phyloP scores from a whole-genome alignment of 2,329 filamentous ascomycete species.

The Trematosphaeria pertusa region DNA sequence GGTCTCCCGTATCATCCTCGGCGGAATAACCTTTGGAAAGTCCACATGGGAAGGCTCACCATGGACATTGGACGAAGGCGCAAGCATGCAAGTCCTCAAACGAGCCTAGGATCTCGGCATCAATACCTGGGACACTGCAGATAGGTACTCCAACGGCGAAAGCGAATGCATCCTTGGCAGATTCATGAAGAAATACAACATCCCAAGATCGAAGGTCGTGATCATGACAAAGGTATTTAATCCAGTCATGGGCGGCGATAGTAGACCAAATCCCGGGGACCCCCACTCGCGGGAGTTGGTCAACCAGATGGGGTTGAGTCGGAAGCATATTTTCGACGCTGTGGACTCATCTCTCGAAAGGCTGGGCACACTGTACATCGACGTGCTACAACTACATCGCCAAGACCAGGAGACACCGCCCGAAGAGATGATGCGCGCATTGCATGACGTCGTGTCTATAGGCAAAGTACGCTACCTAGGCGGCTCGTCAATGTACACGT shows the following conservation, averaged over 20 bases:
- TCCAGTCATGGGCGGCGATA: conserved; percentile 12
- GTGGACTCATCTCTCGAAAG: conserved; percentile 40
- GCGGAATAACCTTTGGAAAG: conserved; percentile 31
- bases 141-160: conserved; percentile 31
- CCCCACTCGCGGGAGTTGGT: conserved; percentile 24
- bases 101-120: conserved; percentile 50
- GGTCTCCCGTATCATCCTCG: conserved; percentile 42
- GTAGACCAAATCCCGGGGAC: background rate
- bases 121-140: conserved; percentile 51
- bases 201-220: conserved; percentile 31
- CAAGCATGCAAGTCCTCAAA: conserved; percentile 48
- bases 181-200: conserved; percentile 23
- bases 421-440: conserved; percentile 65
- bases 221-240: conserved; percentile 32
- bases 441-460: conserved; percentile 62
- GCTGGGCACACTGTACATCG: conserved; percentile 61
- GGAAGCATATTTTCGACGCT: conserved; percentile 48
- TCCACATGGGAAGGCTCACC: conserved; percentile 22
- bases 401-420: conserved; percentile 59
- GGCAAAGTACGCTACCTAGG: conserved; percentile 56
- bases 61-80: conserved; percentile 42
- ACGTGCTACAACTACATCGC: conserved; percentile 66
- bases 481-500: conserved; percentile 46
- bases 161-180: conserved; percentile 33
- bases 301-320: conserved; percentile 44